These are phyloP conservation scores for Corylus heterophylla DNA, from an alignment of 306 rosid species.

Conservation along the genomic window DNA sequence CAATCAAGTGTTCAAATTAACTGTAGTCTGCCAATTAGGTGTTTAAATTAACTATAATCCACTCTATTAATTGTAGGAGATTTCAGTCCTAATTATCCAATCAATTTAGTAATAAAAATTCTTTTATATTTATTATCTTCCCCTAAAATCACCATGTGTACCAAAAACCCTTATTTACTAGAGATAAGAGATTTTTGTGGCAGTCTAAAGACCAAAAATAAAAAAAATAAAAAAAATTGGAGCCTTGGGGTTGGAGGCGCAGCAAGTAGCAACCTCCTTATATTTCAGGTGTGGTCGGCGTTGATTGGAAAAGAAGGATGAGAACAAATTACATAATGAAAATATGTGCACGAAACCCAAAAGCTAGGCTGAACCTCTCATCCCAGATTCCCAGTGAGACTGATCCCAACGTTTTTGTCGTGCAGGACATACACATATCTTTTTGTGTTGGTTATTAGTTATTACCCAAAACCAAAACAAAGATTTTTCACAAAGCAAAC, in stretches of 20 bases:
- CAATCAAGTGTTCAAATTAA: too few relatives aligned
- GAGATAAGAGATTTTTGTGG: background rate
- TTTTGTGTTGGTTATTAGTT: too few relatives aligned
- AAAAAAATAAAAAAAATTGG: background rate
- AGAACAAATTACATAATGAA: background rate
- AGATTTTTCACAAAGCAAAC: too few relatives aligned
- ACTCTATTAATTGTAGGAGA: too few relatives aligned
- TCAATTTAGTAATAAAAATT: too few relatives aligned
- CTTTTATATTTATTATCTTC: too few relatives aligned
- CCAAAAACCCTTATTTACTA: background rate
- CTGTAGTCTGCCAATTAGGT: too few relatives aligned
- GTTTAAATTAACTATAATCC: too few relatives aligned
- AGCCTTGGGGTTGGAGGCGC: background rate
- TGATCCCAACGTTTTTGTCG: background rate
- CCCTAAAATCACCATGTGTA: background rate
- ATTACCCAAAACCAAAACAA: too few relatives aligned
- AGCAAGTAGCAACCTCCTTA: background rate
- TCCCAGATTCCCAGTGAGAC: background rate
- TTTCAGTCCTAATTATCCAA: too few relatives aligned
- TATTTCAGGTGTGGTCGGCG: constrained; percentile 12
- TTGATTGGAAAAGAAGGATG: constrained; percentile 9
- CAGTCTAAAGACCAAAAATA: background rate
- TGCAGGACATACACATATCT: too few relatives aligned
- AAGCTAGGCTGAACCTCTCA: constrained; percentile 1
- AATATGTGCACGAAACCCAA: background rate